Evolutionary conservation across 2,329 filamentous ascomycete species (phyloP).

Genomic region (Fusarium sp.): DNA sequence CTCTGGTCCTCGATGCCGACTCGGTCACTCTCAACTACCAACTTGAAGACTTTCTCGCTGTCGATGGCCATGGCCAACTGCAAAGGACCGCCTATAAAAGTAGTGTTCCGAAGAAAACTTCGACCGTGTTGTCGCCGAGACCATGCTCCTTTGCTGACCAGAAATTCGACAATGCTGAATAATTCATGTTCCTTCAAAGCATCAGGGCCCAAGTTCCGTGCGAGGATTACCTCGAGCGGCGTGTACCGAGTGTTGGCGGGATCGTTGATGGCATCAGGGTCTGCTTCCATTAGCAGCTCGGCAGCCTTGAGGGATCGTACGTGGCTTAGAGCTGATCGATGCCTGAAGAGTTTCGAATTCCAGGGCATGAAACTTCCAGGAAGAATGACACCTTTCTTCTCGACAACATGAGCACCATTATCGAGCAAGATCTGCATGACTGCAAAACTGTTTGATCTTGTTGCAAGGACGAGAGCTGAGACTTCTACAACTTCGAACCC

Average conservation of each 20-base stretch:
- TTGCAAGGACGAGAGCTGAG: background rate
- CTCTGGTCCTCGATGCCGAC: background rate
- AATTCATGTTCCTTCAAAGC: background rate
- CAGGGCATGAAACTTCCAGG: background rate
- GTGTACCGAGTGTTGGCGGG: background rate
- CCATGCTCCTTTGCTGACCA: background rate
- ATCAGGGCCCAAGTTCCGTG: background rate
- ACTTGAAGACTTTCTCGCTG: background rate
- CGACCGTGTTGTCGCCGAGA: background rate
- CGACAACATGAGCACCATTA: background rate
- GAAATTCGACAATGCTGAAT: background rate
- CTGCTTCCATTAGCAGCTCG: background rate
- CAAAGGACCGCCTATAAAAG: background rate
- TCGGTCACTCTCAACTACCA: background rate
- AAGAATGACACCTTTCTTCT: background rate
- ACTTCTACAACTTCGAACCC: background rate
- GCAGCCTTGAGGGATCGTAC: constrained; percentile 3
- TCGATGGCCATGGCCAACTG: background rate
- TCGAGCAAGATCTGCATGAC: background rate
- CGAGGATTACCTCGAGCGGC: constrained; percentile 8
- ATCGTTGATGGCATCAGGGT: constrained; percentile 2
- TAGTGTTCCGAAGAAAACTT: background rate
- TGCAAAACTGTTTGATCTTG: background rate
- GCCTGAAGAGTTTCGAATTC: background rate
- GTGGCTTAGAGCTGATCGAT: constrained; percentile 3